Conservation (phyloP, 2,329 filamentous ascomycete species). For the Pyricularia sp. region DNA sequence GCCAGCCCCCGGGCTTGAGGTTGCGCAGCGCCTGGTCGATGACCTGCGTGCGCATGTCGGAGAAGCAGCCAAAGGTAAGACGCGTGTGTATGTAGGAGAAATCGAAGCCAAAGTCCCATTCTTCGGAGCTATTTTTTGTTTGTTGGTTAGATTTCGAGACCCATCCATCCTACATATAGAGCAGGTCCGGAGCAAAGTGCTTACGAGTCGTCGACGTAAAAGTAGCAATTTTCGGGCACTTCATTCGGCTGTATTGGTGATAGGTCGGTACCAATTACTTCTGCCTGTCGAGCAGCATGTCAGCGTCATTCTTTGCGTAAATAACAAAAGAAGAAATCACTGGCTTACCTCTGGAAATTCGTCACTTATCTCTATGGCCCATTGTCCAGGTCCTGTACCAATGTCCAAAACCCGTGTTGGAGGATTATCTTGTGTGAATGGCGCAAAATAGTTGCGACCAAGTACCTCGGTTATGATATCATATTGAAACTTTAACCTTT, state of each 20-base stretch:
- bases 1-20: slow-evolving; percentile 41
- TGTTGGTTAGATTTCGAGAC: neutral
- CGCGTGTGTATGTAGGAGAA: slow-evolving; percentile 48
- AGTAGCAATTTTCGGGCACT: slow-evolving; percentile 65
- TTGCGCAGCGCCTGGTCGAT: slow-evolving; percentile 41
- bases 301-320: neutral
- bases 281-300: slow-evolving; percentile 20
- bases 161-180: neutral
- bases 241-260: slow-evolving; percentile 57
- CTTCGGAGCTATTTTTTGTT: slow-evolving; percentile 28
- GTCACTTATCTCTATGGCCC: slow-evolving; percentile 61
- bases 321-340: neutral
- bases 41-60: slow-evolving; percentile 35
- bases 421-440: slow-evolving; percentile 16
- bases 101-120: slow-evolving; percentile 42
- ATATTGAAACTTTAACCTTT: slow-evolving; percentile 21
- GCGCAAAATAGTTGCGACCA: slow-evolving; percentile 20
- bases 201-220: slow-evolving; percentile 59
- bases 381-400: slow-evolving; percentile 48
- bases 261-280: slow-evolving; percentile 55
- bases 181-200: slow-evolving; percentile 5
- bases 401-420: slow-evolving; percentile 23
- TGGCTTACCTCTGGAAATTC: slow-evolving; percentile 36
- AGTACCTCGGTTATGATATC: slow-evolving; percentile 20
- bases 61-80: slow-evolving; percentile 39